Conservation (phyloP, 345 rosid genomes). For the Syzygium oleosum region DNA sequence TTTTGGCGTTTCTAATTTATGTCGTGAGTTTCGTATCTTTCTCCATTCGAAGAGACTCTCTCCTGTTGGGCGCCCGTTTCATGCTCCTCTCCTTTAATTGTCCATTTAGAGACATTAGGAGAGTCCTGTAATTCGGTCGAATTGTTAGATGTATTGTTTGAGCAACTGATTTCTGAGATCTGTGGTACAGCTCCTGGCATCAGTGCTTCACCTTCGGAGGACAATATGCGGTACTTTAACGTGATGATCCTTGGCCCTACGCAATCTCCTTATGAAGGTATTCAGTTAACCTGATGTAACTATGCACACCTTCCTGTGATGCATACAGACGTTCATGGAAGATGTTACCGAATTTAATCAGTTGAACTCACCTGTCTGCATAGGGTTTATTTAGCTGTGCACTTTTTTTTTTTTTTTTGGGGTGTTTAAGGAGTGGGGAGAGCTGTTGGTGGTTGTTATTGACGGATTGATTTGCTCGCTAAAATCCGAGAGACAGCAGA, state of each 20-base stretch:
- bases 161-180: neutral
- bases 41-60: neutral
- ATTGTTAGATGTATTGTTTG: neutral
- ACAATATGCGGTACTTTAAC: constrained; percentile 44
- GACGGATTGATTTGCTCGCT: neutral
- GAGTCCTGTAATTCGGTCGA: neutral
- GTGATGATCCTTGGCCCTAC: constrained; percentile 52
- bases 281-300: neutral
- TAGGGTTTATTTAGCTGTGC: neutral
- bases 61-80: neutral
- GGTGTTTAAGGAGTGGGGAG: neutral
- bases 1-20: neutral
- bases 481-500: neutral
- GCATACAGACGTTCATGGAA: neutral
- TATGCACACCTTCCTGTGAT: neutral
- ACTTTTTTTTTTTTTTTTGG: neutral
- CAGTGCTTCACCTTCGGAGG: constrained; percentile 50
- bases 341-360: neutral
- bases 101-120: neutral
- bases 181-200: constrained; percentile 39
- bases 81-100: neutral
- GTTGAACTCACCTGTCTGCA: neutral
- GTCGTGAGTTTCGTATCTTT: neutral
- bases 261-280: constrained; percentile 52
- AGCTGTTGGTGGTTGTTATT: neutral